Conservation (phyloP, 768 basidiomycete genomes). For the Daedaleopsis sinensis region DNA sequence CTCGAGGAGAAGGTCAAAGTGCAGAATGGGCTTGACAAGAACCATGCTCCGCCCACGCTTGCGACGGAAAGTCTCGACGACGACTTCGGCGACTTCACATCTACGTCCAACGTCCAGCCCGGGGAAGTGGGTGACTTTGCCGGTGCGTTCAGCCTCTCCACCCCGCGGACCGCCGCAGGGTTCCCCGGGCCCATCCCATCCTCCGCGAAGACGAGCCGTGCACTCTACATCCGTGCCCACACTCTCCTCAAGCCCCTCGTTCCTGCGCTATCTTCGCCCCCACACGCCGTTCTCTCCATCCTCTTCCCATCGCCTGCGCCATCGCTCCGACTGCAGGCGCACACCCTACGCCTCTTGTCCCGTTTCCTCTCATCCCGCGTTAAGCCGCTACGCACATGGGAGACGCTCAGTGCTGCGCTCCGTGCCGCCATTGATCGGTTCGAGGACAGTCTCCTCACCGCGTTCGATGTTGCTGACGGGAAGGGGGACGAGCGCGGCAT, state of each 20-base stretch:
- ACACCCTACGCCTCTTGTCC: constrained; percentile 70
- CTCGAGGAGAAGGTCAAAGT: constrained; percentile 54
- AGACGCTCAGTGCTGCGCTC: constrained; percentile 61
- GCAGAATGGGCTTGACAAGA: constrained; percentile 39
- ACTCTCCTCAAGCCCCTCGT: constrained; percentile 62
- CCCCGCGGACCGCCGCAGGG: constrained; percentile 28
- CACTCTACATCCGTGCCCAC: constrained; percentile 70
- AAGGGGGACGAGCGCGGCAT: constrained; percentile 73
- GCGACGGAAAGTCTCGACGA: constrained; percentile 68
- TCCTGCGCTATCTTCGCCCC: constrained; percentile 57
- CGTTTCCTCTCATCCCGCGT: constrained; percentile 72
- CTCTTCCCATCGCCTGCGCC: constrained; percentile 37
- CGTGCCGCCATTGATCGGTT: constrained; percentile 85
- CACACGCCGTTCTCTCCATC: constrained; percentile 68
- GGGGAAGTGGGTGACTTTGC: constrained; percentile 55
- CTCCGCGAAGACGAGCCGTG: constrained; percentile 44
- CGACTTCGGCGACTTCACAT: constrained; percentile 90
- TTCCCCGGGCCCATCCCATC: constrained; percentile 32
- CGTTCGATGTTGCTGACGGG: constrained; percentile 87
- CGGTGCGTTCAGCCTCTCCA: constrained; percentile 35
- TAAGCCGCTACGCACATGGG: constrained; percentile 74
- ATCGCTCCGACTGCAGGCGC: constrained; percentile 60
- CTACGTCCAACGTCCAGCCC: constrained; percentile 44
- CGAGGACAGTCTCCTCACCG: constrained; percentile 81
- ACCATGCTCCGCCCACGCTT: constrained; percentile 61